A percentile compares a stretch with the other conserved stretches of the same genome.
phyloP scores from a whole-genome alignment of 2,329 filamentous ascomycete genomes.

The Colletotrichum sp. region DNA sequence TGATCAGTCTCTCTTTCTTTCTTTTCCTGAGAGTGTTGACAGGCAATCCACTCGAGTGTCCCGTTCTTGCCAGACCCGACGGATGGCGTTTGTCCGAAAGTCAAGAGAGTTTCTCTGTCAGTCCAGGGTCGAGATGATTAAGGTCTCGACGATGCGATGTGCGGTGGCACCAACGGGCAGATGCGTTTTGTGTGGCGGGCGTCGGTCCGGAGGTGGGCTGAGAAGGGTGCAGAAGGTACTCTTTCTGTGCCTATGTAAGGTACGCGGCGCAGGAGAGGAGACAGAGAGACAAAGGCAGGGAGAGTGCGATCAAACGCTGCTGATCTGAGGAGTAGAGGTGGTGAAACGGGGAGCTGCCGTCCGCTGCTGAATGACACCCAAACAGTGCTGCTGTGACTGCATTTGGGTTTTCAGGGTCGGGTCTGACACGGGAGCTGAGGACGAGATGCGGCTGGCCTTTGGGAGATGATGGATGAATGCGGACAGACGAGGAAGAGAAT shows the following conservation, averaged over 20 bases:
- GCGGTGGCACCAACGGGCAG: slow-evolving; percentile 6
- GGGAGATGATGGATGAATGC: neutral
- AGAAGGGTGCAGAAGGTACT: neutral
- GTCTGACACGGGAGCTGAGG: neutral
- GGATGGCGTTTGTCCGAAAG: slow-evolving; percentile 12
- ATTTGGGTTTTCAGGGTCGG: neutral
- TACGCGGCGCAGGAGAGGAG: neutral
- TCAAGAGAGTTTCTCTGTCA: neutral
- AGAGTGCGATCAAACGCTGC: slow-evolving; percentile 2
- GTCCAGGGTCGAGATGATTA: neutral
- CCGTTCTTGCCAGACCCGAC: neutral
- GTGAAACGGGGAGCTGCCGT: slow-evolving; percentile 13
- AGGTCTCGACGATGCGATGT: neutral
- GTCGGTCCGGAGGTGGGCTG: neutral
- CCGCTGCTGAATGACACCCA: slow-evolving; percentile 16
- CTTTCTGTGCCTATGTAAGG: neutral
- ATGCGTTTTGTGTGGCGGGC: slow-evolving; percentile 7
- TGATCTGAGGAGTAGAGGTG: neutral
- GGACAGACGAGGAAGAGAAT: neutral
- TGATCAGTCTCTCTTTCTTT: neutral
- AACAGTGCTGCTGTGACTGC: slow-evolving; percentile 10
- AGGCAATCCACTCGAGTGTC: neutral
- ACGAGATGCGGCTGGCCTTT: neutral
- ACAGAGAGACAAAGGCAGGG: neutral
- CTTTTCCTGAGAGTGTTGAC: neutral